Evolutionary conservation across 257 asterid genomes (phyloP), one percentile per base, ranked within the genome.

Genomic region (Solanum dulcamara): DNA sequence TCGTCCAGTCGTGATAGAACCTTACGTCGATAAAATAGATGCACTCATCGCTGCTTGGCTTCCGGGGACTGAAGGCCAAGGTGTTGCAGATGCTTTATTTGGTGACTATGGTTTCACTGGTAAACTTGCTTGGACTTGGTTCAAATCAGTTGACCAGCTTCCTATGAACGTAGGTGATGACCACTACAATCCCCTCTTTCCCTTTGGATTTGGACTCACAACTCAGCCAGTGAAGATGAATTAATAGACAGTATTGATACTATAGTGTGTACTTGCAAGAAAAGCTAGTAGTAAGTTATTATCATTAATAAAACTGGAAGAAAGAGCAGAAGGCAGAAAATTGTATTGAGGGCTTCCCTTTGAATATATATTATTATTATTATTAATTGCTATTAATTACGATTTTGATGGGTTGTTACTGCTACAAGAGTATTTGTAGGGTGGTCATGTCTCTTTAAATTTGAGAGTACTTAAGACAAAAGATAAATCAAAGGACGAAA

Each of bases 161-260:
- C 86, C 86, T 11, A 84, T 84, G 86, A 84, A 84, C 17, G 86
- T 84, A 3, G 86, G 86, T 4, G 86, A 84, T 84, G 64, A 35
- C 4, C 81, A 84, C 35, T 84, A 84, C 46, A 35, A 84, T 48
- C 81, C 86, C 32, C 64, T 84, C 33, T 84, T 67, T 83, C 81
- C 86, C 38, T 84, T 84, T 67, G 81, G 86, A 67, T 84, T 84
- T 24, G 81, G 86, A 35, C 81, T 84, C 67, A 84, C 51, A 8
- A 84, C 87, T 64, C 67, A 80, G 22, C 42, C 70, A 38, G n/a
- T 64, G 12, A 48, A 15, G 22, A 70, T 50, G 30, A 50, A 37
- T 66, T 32, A 80, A 26, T 48, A 20, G 51, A 67, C 44, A 70
- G 20, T 30, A 70, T 10, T 70, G 50, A 70, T 35, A 8, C 68